These are phyloP conservation scores for Scheffersomyces cryptocercus DNA, from an alignment of 1,139 yeast species.

Conservation along the genomic window DNA sequence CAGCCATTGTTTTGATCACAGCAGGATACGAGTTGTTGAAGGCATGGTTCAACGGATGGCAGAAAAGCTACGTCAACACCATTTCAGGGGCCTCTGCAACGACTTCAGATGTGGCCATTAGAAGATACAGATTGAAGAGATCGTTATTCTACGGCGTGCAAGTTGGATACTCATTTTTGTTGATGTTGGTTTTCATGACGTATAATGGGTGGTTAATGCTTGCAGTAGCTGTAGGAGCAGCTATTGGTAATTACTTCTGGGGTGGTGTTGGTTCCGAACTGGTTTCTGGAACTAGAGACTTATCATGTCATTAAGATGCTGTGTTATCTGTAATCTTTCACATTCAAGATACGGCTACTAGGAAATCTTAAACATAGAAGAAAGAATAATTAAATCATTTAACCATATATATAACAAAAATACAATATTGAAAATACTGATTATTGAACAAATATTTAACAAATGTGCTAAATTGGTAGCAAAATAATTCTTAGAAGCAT, in stretches of 20 bases:
- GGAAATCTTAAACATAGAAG: too few species aligned
- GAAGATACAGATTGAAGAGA: slow-evolving; percentile 28
- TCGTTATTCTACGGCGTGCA: slow-evolving; percentile 64
- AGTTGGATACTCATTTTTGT: slow-evolving; percentile 73
- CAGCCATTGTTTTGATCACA: slow-evolving; percentile 50
- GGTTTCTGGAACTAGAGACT: slow-evolving; percentile 25
- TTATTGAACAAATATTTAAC: too few species aligned
- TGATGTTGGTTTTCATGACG: slow-evolving; percentile 83
- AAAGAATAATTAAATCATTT: too few species aligned
- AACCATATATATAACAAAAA: too few species aligned
- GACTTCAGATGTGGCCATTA: slow-evolving; percentile 14
- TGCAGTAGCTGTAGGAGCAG: slow-evolving; percentile 71
- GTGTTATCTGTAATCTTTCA: too few species aligned
- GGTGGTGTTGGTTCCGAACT: slow-evolving; percentile 22
- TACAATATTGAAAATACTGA: too few species aligned
- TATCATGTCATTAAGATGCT: slow-evolving; percentile 51
- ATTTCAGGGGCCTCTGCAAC: slow-evolving; percentile 15
- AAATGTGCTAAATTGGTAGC: too few species aligned
- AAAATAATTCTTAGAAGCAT: too few species aligned
- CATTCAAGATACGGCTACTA: not conserved
- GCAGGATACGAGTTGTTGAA: slow-evolving; percentile 65
- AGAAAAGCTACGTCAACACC: slow-evolving; percentile 14
- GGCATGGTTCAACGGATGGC: slow-evolving; percentile 35
- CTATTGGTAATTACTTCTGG: slow-evolving; percentile 65
- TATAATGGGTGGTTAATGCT: slow-evolving; percentile 83